Percentiles rank a stretch among this genome's conserved stretches.
Conservation (phyloP, 1,284 basidiomycete species). For the Boletellus sp. region DNA sequence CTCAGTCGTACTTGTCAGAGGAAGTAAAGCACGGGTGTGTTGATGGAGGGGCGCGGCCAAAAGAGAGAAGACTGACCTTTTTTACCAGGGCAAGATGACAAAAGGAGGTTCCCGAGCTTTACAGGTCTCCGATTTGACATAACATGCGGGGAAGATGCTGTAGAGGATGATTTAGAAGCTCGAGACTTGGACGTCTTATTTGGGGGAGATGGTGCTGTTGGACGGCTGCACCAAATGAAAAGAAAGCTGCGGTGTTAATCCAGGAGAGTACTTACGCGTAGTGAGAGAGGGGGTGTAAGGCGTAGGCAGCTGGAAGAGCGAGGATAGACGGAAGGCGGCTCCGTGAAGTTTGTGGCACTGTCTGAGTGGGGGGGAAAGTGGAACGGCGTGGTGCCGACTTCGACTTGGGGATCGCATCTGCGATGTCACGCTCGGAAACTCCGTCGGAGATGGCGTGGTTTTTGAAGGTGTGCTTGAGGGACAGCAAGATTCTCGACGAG, state of each 20-base stretch:
- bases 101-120: constrained; percentile 79
- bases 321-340: constrained; percentile 10
- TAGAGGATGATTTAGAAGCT: constrained; percentile 5
- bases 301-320: constrained; percentile 11
- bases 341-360: constrained; percentile 1
- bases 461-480: constrained; percentile 25
- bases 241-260: not conserved
- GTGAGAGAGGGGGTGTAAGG: constrained; percentile 17
- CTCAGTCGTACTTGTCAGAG: constrained; percentile 65
- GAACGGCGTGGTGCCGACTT: constrained; percentile 1
- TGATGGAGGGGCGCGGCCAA: not conserved
- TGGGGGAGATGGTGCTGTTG: constrained; percentile 16
- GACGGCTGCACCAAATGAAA: constrained; percentile 13
- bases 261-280: constrained; percentile 16
- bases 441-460: not conserved
- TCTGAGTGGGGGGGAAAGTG: constrained; percentile 1
- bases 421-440: not conserved
- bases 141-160: constrained; percentile 1
- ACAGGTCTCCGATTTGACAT: constrained; percentile 17
- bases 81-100: constrained; percentile 96
- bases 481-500: constrained; percentile 19
- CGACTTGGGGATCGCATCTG: not conserved
- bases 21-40: not conserved
- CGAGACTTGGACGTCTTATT: constrained; percentile 18
- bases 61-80: constrained; percentile 52